phyloP scores from a whole-genome alignment of 345 rosid genomes.

The Brassica carinata region DNA sequence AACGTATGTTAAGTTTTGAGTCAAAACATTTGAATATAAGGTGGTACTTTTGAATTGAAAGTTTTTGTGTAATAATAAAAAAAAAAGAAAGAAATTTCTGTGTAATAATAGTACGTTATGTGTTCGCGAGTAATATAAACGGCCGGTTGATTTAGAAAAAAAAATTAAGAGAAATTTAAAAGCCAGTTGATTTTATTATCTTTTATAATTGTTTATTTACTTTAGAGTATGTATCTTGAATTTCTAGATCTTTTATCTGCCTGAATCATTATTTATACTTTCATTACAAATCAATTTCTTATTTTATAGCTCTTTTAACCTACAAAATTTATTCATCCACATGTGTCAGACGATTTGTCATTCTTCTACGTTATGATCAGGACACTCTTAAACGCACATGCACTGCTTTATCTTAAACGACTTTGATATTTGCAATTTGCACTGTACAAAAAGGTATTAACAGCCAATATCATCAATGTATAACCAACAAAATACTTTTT shows the following conservation, averaged over 20 bases:
- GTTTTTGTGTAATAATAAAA: neutral
- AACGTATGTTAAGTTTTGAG: neutral
- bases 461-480: neutral
- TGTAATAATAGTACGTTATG: neutral
- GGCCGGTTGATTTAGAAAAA: neutral
- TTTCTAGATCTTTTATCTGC: neutral
- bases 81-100: neutral
- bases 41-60: neutral
- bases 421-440: neutral
- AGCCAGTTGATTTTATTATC: neutral
- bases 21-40: neutral
- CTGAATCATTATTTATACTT: neutral
- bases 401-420: neutral
- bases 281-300: neutral
- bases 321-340: too few species aligned
- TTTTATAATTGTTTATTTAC: neutral
- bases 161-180: neutral
- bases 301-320: too few species aligned
- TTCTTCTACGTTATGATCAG: neutral
- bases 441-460: neutral
- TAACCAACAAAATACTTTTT: neutral
- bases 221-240: neutral
- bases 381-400: conserved; percentile 3
- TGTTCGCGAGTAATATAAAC: neutral
- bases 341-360: neutral